Conservation (phyloP, 768 basidiomycete genomes). For the Cystofilobasidium capitatum region DNA sequence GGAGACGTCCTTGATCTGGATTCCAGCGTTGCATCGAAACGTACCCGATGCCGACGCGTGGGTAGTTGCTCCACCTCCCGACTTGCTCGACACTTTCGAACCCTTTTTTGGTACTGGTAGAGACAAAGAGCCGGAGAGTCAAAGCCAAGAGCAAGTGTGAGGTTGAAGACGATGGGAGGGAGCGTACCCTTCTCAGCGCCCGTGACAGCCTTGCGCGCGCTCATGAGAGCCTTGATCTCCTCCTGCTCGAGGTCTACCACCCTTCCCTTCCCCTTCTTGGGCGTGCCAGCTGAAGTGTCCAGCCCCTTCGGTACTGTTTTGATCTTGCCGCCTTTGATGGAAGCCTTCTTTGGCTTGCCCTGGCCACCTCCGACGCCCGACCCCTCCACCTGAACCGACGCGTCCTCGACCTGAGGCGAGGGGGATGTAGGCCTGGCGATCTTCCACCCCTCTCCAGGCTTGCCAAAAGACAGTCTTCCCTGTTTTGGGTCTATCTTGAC, state of each 20-base stretch:
- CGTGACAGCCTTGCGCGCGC: neutral
- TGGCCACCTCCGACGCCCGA: neutral
- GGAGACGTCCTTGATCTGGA: no score
- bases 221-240: conserved; percentile 1
- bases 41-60: neutral
- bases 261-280: conserved; percentile 2
- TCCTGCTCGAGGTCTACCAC: conserved; percentile 20
- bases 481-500: conserved; percentile 1
- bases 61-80: no score
- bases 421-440: neutral
- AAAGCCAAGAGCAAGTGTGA: neutral
- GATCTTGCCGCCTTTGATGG: neutral
- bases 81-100: neutral
- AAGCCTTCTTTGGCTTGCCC: neutral
- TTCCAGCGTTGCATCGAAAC: no score
- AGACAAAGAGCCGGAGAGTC: neutral
- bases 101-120: neutral
- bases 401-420: neutral
- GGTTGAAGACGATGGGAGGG: no score
- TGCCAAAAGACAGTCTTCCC: conserved; percentile 12
- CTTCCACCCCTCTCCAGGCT: conserved; percentile 2
- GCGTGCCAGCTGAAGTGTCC: neutral
- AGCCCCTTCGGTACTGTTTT: neutral
- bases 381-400: neutral
- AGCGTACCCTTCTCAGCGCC: no score